Conservation (phyloP, 768 basidiomycete genomes). For the Lentinula raphanica region DNA sequence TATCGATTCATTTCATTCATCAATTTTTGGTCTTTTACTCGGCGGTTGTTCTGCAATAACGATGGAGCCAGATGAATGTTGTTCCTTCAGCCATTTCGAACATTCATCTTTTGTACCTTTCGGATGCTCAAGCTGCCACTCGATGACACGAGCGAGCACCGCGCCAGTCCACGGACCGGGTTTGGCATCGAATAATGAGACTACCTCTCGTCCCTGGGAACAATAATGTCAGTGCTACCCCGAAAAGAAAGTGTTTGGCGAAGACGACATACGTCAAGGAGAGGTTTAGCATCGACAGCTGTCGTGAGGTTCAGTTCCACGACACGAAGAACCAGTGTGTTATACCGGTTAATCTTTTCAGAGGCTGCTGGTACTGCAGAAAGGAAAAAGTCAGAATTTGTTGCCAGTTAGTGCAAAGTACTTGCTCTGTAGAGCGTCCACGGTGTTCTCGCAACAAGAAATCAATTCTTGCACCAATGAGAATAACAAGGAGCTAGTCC, state of each 20-base stretch:
- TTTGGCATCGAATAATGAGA: slow-evolving; percentile 45
- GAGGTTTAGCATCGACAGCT: slow-evolving; percentile 61
- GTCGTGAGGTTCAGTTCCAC: slow-evolving; percentile 56
- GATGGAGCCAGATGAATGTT: slow-evolving; percentile 45
- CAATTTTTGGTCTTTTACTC: slow-evolving; percentile 35
- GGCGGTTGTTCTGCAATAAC: slow-evolving; percentile 25
- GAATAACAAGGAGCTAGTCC: slow-evolving; percentile 70
- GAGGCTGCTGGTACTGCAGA: slow-evolving; percentile 38
- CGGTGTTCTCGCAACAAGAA: slow-evolving; percentile 38
- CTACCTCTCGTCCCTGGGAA: slow-evolving; percentile 66
- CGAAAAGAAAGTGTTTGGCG: background rate
- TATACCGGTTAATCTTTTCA: slow-evolving; percentile 54
- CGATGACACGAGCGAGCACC: slow-evolving; percentile 59
- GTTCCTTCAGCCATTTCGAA: slow-evolving; percentile 58
- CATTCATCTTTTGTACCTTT: slow-evolving; percentile 62
- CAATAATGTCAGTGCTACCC: slow-evolving; percentile 3
- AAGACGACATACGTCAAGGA: slow-evolving; percentile 72
- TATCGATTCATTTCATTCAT: slow-evolving; percentile 5
- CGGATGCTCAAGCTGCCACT: slow-evolving; percentile 86
- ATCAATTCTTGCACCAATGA: slow-evolving; percentile 69
- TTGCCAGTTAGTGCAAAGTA: slow-evolving; percentile 8
- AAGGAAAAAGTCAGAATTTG: slow-evolving; percentile 6
- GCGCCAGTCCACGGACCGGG: slow-evolving; percentile 69
- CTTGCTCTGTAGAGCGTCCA: slow-evolving; percentile 42
- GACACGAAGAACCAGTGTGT: slow-evolving; percentile 53